Base-by-base conservation (phyloP, 108 stramenopile genomes). In the Seminavis robusta region DNA sequence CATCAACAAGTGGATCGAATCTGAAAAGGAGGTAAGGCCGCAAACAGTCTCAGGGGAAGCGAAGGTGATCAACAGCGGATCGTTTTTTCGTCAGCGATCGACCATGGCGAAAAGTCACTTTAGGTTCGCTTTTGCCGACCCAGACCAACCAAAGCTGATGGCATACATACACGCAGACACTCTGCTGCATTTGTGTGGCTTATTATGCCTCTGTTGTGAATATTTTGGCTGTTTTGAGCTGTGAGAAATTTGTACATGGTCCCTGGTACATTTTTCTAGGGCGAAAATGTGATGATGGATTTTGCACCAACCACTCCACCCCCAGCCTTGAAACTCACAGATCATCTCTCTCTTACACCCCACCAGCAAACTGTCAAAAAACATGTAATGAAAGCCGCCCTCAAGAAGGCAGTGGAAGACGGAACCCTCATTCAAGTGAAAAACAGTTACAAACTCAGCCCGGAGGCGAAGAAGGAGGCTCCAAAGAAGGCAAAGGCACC, bases 1-100 rank as follows among this genome's bases (percentile, higher is more conserved):
- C 8, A 84, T 90, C 52, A 81, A 65, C 63, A 90, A 90, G 59
- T 90, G 79, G 77, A 77, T 90, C 56, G 73, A 80, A 71, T 57
- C 33, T 44, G 73, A 80, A 48, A 74, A 80, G 51, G 67, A 71
- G 61, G 79, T 80, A n/a, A n/a, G n/a, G n/a, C n/a, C n/a, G n/a
- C n/a, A n/a, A n/a, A n/a, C n/a, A n/a, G n/a, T n/a, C n/a, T n/a
- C n/a, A n/a, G n/a, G n/a, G n/a, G n/a, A 56, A 67, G 73, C 68
- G 9, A 10, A 51, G 10, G 47, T 51, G 4, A 21, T 27, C 33
- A 11, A 2, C 33, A 39, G 4, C 4, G 27, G 25, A 6, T 6
- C 25, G 25, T 29, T 23, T 20, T 21, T 20, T 6, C 16, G 21
- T 46, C 25, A 16, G 27, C n/a, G 20, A 25, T 25, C 20, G 25